Evolutionary conservation across 352 stramenopile species (phyloP).

Genomic region (Saprolegnia parasitica): DNA sequence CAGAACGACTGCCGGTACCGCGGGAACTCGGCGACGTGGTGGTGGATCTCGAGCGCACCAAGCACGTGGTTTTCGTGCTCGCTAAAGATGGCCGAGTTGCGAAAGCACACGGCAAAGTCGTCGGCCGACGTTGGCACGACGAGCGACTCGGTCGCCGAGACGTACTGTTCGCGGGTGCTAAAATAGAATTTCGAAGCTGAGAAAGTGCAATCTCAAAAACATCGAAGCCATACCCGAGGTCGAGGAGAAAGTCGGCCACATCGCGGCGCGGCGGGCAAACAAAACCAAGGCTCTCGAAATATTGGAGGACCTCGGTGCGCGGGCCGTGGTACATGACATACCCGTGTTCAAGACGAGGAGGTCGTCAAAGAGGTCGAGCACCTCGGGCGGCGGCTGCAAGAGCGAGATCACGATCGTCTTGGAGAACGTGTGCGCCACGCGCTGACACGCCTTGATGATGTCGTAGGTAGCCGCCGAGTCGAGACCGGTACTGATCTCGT

Average conservation of each 20-base stretch:
- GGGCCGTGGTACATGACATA: slow-evolving; percentile 85
- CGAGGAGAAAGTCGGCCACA: slow-evolving; percentile 88
- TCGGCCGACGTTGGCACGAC: slow-evolving; percentile 3
- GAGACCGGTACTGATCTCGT: slow-evolving; percentile 39
- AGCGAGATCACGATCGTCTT: slow-evolving; percentile 71
- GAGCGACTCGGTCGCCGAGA: slow-evolving; percentile 42
- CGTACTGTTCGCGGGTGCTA: slow-evolving; percentile 37
- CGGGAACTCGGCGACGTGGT: slow-evolving; percentile 32
- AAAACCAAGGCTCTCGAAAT: slow-evolving; percentile 78
- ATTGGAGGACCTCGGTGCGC: slow-evolving; percentile 47
- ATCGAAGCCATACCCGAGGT: slow-evolving; percentile 43
- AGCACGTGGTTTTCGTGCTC: slow-evolving; percentile 42
- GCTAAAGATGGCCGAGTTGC: slow-evolving; percentile 47
- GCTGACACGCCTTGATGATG: slow-evolving; percentile 48
- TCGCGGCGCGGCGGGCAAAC: slow-evolving; percentile 57
- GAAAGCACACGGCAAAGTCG: slow-evolving; percentile 49
- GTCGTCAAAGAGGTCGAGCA: slow-evolving; percentile 91
- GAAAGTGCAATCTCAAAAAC: not conserved
- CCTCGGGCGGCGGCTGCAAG: slow-evolving; percentile 88
- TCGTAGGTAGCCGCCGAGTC: slow-evolving; percentile 36
- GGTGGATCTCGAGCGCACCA: too few species aligned
- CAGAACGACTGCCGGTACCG: slow-evolving; percentile 15
- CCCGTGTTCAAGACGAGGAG: slow-evolving; percentile 88
- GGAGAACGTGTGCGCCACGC: slow-evolving; percentile 41
- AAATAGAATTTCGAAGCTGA: slow-evolving; percentile 37